A percentile compares a stretch with the other conserved stretches of the same genome.
phyloP scores from a whole-genome alignment of 2,329 filamentous ascomycete species.

The Fusarium clavum region DNA sequence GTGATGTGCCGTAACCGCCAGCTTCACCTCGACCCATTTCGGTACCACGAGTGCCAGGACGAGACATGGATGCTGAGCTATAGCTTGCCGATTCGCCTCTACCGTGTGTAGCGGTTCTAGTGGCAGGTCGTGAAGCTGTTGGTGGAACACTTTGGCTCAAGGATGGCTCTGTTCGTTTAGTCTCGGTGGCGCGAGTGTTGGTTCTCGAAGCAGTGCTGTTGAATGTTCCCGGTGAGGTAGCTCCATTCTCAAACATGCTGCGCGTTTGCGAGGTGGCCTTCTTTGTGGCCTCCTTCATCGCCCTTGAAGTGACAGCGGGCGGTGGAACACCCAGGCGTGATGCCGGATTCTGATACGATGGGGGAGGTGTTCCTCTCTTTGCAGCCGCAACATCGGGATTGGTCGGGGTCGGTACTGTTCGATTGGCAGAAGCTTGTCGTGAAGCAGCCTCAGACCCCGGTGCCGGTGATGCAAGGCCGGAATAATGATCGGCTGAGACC shows the following conservation, averaged over 20 bases:
- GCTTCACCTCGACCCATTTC: constrained; percentile 47
- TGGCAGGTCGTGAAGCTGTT: constrained; percentile 27
- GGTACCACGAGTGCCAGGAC: constrained; percentile 41
- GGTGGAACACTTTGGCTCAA: constrained; percentile 31
- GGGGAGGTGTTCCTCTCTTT: constrained; percentile 82
- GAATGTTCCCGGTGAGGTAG: constrained; percentile 46
- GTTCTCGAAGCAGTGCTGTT: constrained; percentile 46
- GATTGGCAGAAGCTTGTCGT: constrained; percentile 48
- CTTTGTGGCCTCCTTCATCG: constrained; percentile 95
- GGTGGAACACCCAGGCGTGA: constrained; percentile 88
- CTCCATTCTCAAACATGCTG: constrained; percentile 74
- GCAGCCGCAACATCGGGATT: constrained; percentile 61
- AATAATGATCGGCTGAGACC: constrained; percentile 96
- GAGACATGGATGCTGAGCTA: constrained; percentile 40
- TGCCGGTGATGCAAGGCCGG: constrained; percentile 88
- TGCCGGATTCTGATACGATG: constrained; percentile 76
- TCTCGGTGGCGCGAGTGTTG: constrained; percentile 34
- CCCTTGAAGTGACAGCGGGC: constrained; percentile 89
- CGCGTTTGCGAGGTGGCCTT: constrained; percentile 87
- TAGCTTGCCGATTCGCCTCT: constrained; percentile 42
- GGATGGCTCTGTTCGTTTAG: constrained; percentile 35
- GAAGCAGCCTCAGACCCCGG: constrained; percentile 58
- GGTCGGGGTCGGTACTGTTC: constrained; percentile 69
- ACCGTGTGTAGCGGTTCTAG: constrained; percentile 26
- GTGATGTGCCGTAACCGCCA: constrained; percentile 35